Evolutionary conservation across 305 asterid species (phyloP).

Genomic region (Fraxinus sp.): DNA sequence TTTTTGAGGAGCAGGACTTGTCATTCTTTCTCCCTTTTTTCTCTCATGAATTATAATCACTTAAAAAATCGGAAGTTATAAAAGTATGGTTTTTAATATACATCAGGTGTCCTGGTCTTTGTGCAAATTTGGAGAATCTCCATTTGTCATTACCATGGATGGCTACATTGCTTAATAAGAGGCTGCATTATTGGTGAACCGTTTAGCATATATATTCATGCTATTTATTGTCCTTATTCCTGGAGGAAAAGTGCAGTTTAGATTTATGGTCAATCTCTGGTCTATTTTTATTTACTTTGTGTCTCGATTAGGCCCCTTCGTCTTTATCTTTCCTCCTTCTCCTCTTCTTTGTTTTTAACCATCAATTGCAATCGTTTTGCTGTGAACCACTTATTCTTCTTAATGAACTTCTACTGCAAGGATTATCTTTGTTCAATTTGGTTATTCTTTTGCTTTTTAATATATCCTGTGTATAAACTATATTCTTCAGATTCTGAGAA

Average conservation of each 20-base stretch:
- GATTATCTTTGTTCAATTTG: not conserved
- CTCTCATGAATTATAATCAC: not conserved
- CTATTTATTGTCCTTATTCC: not conserved
- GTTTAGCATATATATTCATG: not conserved
- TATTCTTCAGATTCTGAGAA: not conserved
- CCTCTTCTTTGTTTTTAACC: not conserved
- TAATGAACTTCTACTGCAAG: not conserved
- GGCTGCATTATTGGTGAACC: not conserved
- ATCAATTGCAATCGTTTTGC: not conserved
- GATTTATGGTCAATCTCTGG: not conserved
- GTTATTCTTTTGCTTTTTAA: not conserved
- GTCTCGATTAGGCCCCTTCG: not conserved
- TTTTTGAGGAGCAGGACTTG: not conserved
- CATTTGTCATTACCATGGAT: not conserved
- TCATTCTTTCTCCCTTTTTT: not conserved
- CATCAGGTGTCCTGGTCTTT: not conserved
- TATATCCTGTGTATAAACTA: not conserved
- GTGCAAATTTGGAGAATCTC: not conserved
- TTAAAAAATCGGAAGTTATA: not conserved
- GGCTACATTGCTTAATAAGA: not conserved
- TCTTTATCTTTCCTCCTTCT: not conserved
- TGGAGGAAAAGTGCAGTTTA: not conserved
- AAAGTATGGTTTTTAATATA: not conserved
- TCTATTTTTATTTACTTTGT: not conserved
- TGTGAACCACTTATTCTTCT: not conserved